Evolutionary conservation across 805 yeast species (phyloP).

Genomic region (Teunomyces panamensis): DNA sequence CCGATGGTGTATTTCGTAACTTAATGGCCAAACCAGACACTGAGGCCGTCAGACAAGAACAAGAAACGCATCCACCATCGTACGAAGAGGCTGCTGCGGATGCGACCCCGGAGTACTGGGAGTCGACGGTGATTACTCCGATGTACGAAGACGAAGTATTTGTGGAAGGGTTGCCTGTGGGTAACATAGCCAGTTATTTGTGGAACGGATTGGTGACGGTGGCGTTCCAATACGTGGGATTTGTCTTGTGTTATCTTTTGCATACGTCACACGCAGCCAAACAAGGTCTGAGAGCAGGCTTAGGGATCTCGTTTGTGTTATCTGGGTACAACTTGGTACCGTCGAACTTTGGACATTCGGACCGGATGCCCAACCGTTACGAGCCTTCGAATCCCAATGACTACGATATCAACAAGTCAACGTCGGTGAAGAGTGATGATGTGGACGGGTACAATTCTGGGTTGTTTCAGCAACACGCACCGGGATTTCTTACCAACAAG

Average conservation of each 20-base stretch:
- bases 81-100: conserved; percentile 96
- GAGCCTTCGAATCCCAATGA: conserved; percentile 34
- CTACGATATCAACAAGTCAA: conserved; percentile 27
- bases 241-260: conserved; percentile 80
- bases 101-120: conserved; percentile 96
- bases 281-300: conserved; percentile 89
- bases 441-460: conserved; percentile 31
- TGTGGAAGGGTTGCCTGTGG: conserved; percentile 95
- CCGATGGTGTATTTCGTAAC: conserved; percentile 93
- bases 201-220: conserved; percentile 89
- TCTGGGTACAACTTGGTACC: conserved; percentile 49
- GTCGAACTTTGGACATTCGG: conserved; percentile 37
- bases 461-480: conserved; percentile 29
- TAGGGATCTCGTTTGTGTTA: conserved; percentile 79
- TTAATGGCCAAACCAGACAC: conserved; percentile 85
- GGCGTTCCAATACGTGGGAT: conserved; percentile 94
- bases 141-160: conserved; percentile 84
- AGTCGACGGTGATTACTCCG: conserved; percentile 76
- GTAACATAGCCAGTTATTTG: conserved; percentile 78
- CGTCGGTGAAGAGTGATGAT: conserved; percentile 23
- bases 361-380: conserved; percentile 30
- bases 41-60: conserved; percentile 24
- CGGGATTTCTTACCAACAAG: conserved; percentile 26
- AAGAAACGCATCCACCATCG: conserved; percentile 70
- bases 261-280: conserved; percentile 98